phyloP scores from a whole-genome alignment of 305 asterid genomes.

The Fraxinus floribunda region DNA sequence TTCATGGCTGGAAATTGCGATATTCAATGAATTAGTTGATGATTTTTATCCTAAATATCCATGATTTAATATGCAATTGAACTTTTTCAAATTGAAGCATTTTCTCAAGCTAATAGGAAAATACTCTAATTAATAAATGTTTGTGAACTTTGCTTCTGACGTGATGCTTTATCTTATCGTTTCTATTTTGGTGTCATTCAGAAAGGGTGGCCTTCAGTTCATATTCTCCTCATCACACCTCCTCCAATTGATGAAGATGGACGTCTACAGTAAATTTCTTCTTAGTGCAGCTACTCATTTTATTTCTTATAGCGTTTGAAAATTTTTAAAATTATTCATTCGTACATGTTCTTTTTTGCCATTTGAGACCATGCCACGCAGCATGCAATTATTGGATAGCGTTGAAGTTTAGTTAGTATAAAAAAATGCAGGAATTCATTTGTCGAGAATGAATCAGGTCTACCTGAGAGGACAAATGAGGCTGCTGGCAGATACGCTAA shows the following conservation, averaged over 20 bases:
- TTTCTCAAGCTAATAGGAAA: not conserved
- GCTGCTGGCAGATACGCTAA: conserved; percentile 72
- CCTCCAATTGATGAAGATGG: conserved; percentile 86
- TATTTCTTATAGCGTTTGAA: not conserved
- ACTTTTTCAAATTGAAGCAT: not conserved
- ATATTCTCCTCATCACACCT: conserved; percentile 73
- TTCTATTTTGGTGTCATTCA: conserved; percentile 32
- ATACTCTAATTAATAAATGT: not conserved
- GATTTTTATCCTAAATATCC: not conserved
- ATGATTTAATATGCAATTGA: not conserved
- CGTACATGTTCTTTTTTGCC: not conserved
- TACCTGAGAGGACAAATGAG: conserved; percentile 84
- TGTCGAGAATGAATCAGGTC: conserved; percentile 39
- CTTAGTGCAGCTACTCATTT: not conserved
- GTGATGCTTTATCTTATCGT: conserved; percentile 5
- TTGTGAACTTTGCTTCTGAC: not conserved
- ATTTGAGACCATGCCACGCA: not conserved
- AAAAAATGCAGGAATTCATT: conserved; percentile 45
- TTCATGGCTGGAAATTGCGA: not conserved
- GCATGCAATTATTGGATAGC: no score
- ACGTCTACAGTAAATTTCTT: conserved; percentile 55
- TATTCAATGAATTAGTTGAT: not conserved
- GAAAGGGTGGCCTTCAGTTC: conserved; percentile 74
- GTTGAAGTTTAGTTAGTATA: not conserved
- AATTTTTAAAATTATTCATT: not conserved